Conservation (phyloP, 2,329 filamentous ascomycete genomes). For the Apiospora hydei region DNA sequence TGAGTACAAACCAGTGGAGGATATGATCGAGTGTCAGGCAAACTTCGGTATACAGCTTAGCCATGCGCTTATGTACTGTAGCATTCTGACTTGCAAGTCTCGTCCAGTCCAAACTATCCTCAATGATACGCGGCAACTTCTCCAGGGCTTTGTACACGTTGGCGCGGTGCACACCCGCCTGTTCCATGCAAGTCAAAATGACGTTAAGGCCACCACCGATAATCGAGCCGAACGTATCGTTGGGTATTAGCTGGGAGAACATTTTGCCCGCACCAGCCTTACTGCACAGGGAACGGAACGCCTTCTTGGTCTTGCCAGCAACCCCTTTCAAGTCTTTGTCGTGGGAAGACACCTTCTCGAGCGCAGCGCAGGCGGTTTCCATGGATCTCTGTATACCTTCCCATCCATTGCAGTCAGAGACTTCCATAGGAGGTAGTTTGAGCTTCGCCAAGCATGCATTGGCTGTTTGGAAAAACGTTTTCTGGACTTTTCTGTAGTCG, state of each 20-base stretch:
- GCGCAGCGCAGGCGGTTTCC: neutral
- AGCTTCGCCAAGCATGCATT: neutral
- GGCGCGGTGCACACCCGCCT: slow-evolving; percentile 26
- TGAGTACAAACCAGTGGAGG: slow-evolving; percentile 28
- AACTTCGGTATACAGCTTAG: slow-evolving; percentile 26
- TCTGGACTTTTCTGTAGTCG: neutral
- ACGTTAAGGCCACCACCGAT: slow-evolving; percentile 30
- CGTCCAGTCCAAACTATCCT: slow-evolving; percentile 24
- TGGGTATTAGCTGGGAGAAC: slow-evolving; percentile 27
- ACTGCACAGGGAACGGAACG: slow-evolving; percentile 27
- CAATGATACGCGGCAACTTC: slow-evolving; percentile 27
- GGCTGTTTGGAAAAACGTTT: neutral
- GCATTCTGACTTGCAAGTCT: slow-evolving; percentile 23
- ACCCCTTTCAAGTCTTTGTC: neutral
- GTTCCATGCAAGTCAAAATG: slow-evolving; percentile 27
- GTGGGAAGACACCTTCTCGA: neutral
- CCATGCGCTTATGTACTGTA: slow-evolving; percentile 27
- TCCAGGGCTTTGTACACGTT: slow-evolving; percentile 29
- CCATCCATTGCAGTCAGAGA: neutral
- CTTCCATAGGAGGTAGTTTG: neutral
- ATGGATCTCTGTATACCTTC: neutral
- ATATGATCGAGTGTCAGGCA: slow-evolving; percentile 27
- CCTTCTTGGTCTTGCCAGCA: slow-evolving; percentile 16
- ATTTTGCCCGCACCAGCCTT: slow-evolving; percentile 26
- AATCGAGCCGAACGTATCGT: slow-evolving; percentile 27